Evolutionary conservation across 1,139 yeast genomes (phyloP).

Genomic region (Eremothecium cymbalariae): DNA sequence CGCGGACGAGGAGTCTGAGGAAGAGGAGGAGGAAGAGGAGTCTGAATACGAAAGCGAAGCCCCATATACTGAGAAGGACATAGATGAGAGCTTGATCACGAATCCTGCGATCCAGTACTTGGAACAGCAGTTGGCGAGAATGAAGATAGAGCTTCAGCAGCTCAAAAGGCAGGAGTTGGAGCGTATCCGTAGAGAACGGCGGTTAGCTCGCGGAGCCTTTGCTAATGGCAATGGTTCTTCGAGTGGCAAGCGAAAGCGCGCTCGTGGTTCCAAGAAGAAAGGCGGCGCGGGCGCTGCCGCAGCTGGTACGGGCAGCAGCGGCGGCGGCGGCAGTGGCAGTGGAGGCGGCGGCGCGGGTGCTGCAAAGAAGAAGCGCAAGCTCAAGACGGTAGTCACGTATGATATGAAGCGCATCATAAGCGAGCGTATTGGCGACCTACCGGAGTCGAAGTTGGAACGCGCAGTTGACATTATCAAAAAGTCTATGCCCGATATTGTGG

Average conservation of each 20-base stretch:
- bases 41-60: constrained; percentile 43
- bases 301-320: constrained; percentile 21
- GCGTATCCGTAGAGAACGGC: constrained; percentile 42
- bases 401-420: constrained; percentile 95
- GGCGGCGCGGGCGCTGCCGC: constrained; percentile 9
- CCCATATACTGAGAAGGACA: constrained; percentile 51
- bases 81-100: constrained; percentile 64
- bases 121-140: constrained; percentile 76
- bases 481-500: constrained; percentile 64
- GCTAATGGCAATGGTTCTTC: constrained; percentile 2
- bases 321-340: constrained; percentile 19
- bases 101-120: constrained; percentile 85
- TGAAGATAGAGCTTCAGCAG: constrained; percentile 77
- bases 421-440: constrained; percentile 66
- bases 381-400: constrained; percentile 56
- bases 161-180: constrained; percentile 69
- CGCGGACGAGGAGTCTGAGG: constrained; percentile 29
- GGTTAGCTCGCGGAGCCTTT: constrained; percentile 25
- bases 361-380: constrained; percentile 25
- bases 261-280: constrained; percentile 11
- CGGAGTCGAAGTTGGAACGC: constrained; percentile 75
- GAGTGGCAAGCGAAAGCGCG: constrained; percentile 9
- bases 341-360: constrained; percentile 6
- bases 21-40: constrained; percentile 31
- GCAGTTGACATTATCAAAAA: constrained; percentile 82